Evolutionary conservation across 2,329 filamentous ascomycete genomes (phyloP), one percentile per base, ranked within the genome.

Genomic region (Xylogone sp.): DNA sequence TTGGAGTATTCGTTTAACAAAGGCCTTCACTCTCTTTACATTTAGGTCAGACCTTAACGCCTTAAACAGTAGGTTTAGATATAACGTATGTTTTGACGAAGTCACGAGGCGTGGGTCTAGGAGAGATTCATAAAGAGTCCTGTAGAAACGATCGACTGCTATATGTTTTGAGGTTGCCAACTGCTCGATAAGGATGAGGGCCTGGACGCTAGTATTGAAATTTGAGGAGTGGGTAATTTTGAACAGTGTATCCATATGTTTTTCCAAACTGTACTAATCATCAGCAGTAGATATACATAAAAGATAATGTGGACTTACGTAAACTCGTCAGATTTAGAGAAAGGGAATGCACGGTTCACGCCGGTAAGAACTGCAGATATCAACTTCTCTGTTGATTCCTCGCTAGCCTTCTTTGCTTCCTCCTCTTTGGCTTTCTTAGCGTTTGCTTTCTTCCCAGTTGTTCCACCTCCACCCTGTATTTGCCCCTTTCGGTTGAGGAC

Each of bases 191-290:
- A 99, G 76, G 73, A 96, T 87, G 58, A 99, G 80, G 29, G 94
- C 93, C 70, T 99, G 94, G 34, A 99, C 90, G 66, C 91, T 94
- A 1, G 94, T 99, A 72, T 97, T 99, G 79, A 99, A 97, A 70
- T 99, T 99, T 51, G 93, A 90, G 1, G 93, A 97, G 71, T 99
- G 94, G 0, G 94, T 96, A 63, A 99, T 94, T 62, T 84, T 86
- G 79, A 97, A 99, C 21, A 99, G 79, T 2, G 93, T 97, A 66
- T 97, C 88, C 52, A 99, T 82, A 65, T 99, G 93, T 53, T 86
- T 84, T 64, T 95, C 89, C 58, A 97, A 82, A 21, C 84, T 88
- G 57, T 42, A 52, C 22, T 16, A 31, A 19, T 27, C 50, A 49
- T 48, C 65, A 63, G 62, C 63, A 31, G 10, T 18, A 5, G 8